phyloP scores from a whole-genome alignment of 257 asterid genomes.

The Solanum tarijense region DNA sequence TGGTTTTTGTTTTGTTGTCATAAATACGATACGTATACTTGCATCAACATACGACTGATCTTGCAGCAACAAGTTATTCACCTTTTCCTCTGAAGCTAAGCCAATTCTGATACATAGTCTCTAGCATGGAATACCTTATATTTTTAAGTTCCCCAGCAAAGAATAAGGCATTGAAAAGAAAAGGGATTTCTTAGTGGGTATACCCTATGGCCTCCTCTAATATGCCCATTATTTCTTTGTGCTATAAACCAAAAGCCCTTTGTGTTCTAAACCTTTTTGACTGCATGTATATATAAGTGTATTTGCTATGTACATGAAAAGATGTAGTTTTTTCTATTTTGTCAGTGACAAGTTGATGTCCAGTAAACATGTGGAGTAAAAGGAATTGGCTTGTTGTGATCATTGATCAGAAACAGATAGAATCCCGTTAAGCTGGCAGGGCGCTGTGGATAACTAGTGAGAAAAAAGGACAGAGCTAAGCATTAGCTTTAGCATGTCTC shows the following conservation, averaged over 20 bases:
- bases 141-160: not conserved
- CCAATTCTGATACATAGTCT: not conserved
- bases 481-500: not conserved
- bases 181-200: not conserved
- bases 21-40: not conserved
- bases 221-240: not conserved
- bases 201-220: not conserved
- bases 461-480: not conserved
- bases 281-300: not conserved
- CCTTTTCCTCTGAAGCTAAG: not conserved
- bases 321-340: not conserved
- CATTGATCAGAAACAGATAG: not conserved
- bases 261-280: not conserved
- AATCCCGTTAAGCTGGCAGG: not conserved
- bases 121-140: not conserved
- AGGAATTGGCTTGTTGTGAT: not conserved
- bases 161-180: not conserved
- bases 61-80: not conserved
- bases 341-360: not conserved
- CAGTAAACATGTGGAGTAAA: not conserved
- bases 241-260: not conserved
- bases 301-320: not conserved
- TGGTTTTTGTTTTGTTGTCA: not conserved
- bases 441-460: not conserved
- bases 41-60: not conserved